Evolutionary conservation across 306 rosid genomes (phyloP).

Genomic region (Oxytropis ochrocephala): DNA sequence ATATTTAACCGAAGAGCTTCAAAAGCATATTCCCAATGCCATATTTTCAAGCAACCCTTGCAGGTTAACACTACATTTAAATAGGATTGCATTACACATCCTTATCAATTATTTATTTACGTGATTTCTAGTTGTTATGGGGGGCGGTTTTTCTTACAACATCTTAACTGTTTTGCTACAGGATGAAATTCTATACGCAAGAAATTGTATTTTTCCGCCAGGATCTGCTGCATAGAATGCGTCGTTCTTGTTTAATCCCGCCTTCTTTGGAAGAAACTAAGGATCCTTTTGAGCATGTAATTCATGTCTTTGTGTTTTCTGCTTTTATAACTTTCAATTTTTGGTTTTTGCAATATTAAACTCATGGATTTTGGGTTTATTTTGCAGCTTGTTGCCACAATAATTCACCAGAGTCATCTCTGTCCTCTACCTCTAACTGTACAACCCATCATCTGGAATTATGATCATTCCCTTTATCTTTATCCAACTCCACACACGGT

Average conservation of each 20-base stretch:
- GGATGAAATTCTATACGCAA: conserved; percentile 76
- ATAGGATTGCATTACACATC: not conserved
- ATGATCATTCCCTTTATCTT: conserved; percentile 76
- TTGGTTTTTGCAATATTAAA: not conserved
- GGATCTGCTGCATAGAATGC: conserved; percentile 83
- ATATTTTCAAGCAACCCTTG: conserved; percentile 92
- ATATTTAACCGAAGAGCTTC: conserved; percentile 79
- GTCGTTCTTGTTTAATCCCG: conserved; percentile 74
- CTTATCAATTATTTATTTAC: not conserved
- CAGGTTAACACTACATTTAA: conserved; percentile 47
- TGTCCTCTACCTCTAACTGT: conserved; percentile 78
- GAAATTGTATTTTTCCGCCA: conserved; percentile 86
- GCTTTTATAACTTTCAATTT: not conserved
- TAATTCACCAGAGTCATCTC: conserved; percentile 95
- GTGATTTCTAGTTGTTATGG: not conserved
- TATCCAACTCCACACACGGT: conserved; percentile 96
- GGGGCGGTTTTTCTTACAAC: conserved; percentile 19
- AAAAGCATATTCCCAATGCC: conserved; percentile 65
- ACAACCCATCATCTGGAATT: conserved; percentile 90
- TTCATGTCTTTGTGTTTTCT: conserved; percentile 4
- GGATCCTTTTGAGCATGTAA: conserved; percentile 67
- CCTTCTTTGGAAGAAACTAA: conserved; percentile 51
- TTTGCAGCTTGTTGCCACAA: conserved; percentile 93
- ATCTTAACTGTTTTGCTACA: conserved; percentile 32
- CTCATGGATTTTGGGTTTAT: conserved; percentile 21